These are phyloP conservation scores for Paracamarosporium sp. DNA, from an alignment of 2,329 filamentous ascomycete genomes.

Conservation along the genomic window DNA sequence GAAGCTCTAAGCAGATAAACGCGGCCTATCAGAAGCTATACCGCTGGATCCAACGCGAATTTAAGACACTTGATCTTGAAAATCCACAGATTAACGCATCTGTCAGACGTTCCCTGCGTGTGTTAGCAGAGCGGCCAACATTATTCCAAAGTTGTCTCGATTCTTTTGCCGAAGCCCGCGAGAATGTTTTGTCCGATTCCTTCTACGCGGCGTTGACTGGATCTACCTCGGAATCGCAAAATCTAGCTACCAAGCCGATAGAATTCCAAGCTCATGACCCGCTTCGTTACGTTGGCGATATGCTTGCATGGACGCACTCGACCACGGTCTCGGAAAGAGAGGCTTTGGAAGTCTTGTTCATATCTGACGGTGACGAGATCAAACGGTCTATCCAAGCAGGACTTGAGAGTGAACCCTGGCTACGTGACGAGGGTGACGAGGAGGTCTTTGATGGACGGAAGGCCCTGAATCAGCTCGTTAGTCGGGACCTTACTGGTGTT, in stretches of 20 bases:
- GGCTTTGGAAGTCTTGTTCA: slow-evolving; percentile 88
- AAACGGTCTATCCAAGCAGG: slow-evolving; percentile 81
- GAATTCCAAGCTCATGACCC: slow-evolving; percentile 93
- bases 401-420: slow-evolving; percentile 84
- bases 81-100: slow-evolving; percentile 89
- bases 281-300: slow-evolving; percentile 90
- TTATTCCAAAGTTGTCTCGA: slow-evolving; percentile 94
- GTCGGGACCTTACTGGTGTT: slow-evolving; percentile 82
- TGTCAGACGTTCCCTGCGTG: slow-evolving; percentile 82
- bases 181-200: slow-evolving; percentile 83
- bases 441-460: slow-evolving; percentile 78
- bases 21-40: slow-evolving; percentile 94
- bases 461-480: slow-evolving; percentile 84
- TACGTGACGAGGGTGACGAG: slow-evolving; percentile 61
- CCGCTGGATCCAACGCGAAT: slow-evolving; percentile 92
- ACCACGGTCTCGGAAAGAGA: slow-evolving; percentile 93
- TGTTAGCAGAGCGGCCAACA: slow-evolving; percentile 86
- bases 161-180: slow-evolving; percentile 88
- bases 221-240: slow-evolving; percentile 64
- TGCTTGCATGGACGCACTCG: slow-evolving; percentile 97
- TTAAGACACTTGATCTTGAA: slow-evolving; percentile 90
- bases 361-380: slow-evolving; percentile 88
- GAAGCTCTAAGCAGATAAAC: slow-evolving; percentile 85
- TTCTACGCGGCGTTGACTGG: slow-evolving; percentile 91
- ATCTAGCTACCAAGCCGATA: slow-evolving; percentile 76